Evolutionary conservation across 2,329 filamentous ascomycete genomes (phyloP).

Genomic region (Lanzia echinophila): DNA sequence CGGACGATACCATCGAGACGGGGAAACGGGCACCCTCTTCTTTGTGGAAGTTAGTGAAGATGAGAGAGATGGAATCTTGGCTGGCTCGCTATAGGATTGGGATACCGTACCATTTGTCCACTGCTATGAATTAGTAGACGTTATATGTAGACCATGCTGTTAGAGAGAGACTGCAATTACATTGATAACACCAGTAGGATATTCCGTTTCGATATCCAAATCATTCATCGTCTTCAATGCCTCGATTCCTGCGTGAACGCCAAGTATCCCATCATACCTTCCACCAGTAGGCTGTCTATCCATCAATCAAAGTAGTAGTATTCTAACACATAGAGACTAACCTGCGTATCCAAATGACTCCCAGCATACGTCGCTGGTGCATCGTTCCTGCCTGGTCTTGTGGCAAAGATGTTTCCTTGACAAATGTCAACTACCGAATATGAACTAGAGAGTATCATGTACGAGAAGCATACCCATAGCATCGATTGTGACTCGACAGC

Average conservation of each 20-base stretch:
- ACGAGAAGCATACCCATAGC: slow-evolving; percentile 51
- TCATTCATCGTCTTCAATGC: slow-evolving; percentile 63
- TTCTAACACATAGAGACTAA: neutral
- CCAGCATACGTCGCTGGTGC: slow-evolving; percentile 62
- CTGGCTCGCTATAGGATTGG: neutral
- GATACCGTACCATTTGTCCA: slow-evolving; percentile 10
- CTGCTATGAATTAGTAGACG: slow-evolving; percentile 38
- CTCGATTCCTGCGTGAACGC: slow-evolving; percentile 67
- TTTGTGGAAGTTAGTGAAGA: slow-evolving; percentile 29
- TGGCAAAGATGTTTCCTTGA: slow-evolving; percentile 63
- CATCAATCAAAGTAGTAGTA: neutral
- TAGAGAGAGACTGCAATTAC: neutral
- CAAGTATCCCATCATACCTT: slow-evolving; percentile 67
- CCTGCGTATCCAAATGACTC: slow-evolving; percentile 60
- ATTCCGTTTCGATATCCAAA: slow-evolving; percentile 59
- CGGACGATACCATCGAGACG: slow-evolving; percentile 65
- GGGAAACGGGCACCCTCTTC: slow-evolving; percentile 80
- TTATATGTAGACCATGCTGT: too few relatives aligned
- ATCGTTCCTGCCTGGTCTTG: slow-evolving; percentile 54
- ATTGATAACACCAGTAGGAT: slow-evolving; percentile 30
- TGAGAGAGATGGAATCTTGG: neutral
- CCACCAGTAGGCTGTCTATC: slow-evolving; percentile 50
- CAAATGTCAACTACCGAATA: neutral
- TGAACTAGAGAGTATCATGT: neutral
- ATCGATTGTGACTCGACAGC: slow-evolving; percentile 63